These are phyloP conservation scores for Alternaria triticina DNA, from an alignment of 2,329 filamentous ascomycete genomes.

Conservation along the genomic window DNA sequence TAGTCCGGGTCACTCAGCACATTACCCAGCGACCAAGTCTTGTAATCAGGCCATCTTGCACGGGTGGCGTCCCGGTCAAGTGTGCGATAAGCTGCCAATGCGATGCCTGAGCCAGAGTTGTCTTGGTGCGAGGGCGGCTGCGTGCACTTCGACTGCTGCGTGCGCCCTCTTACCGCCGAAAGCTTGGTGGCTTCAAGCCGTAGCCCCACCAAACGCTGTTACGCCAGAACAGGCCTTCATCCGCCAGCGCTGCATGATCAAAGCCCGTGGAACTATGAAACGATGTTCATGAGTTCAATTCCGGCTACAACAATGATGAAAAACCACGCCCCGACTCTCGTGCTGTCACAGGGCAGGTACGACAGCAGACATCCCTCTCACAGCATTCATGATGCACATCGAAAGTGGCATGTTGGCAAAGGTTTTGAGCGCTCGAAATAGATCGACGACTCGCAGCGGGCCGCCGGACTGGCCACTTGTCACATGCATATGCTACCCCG, in stretches of 20 bases:
- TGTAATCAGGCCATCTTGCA: neutral
- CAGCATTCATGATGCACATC: conserved; percentile 15
- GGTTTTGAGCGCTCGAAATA: conserved; percentile 39
- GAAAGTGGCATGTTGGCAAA: conserved; percentile 14
- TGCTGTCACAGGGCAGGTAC: conserved; percentile 2
- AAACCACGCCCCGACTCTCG: neutral
- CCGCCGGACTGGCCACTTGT: conserved; percentile 34
- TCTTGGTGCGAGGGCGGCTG: conserved; percentile 19
- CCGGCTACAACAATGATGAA: neutral
- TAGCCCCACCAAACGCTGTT: neutral
- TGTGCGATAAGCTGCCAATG: neutral
- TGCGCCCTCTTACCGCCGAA: conserved; percentile 17
- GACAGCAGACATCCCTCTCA: conserved; percentile 19
- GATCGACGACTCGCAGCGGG: conserved; percentile 39
- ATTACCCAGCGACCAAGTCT: neutral
- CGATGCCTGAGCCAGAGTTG: neutral
- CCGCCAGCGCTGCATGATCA: neutral
- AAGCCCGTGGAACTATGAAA: neutral
- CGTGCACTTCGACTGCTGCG: neutral
- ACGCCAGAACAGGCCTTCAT: neutral
- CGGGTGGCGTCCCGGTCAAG: neutral
- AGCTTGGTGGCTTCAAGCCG: conserved; percentile 10
- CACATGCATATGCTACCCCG: conserved; percentile 40
- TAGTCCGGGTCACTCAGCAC: neutral
- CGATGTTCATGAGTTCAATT: neutral